Conservation (phyloP, 2,329 filamentous ascomycete species). For the Emmonsiellopsis sp. region DNA sequence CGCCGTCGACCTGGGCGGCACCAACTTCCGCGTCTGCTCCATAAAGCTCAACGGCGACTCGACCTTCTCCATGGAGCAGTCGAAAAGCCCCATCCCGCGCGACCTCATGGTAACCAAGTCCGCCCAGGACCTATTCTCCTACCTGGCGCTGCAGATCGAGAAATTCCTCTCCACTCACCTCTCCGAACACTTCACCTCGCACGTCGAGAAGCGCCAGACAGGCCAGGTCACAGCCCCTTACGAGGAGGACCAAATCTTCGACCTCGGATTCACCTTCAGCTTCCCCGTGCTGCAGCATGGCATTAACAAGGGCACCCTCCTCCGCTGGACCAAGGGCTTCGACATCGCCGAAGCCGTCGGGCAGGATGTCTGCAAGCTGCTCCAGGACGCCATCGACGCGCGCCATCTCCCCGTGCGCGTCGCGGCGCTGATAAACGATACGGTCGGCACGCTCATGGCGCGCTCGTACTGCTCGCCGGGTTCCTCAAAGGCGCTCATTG, state of each 20-base stretch:
- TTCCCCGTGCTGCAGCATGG: slow-evolving; percentile 91
- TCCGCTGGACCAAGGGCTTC: slow-evolving; percentile 98
- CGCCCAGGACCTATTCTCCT: slow-evolving; percentile 78
- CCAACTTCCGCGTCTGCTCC: slow-evolving; percentile 96
- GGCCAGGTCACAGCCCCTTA: slow-evolving; percentile 50
- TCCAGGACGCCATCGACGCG: slow-evolving; percentile 83
- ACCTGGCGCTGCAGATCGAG: slow-evolving; percentile 89
- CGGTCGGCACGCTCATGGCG: slow-evolving; percentile 94
- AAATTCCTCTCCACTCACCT: slow-evolving; percentile 80
- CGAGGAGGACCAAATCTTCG: slow-evolving; percentile 70
- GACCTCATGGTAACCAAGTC: slow-evolving; percentile 85
- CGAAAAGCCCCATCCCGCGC: slow-evolving; percentile 82
- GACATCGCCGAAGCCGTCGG: slow-evolving; percentile 91
- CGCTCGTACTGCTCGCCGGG: slow-evolving; percentile 89
- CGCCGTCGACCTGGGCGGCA: slow-evolving; percentile 94
- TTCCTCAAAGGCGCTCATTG: slow-evolving; percentile 78
- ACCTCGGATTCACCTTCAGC: slow-evolving; percentile 96
- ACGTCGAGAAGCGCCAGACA: slow-evolving; percentile 56
- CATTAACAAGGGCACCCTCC: slow-evolving; percentile 89
- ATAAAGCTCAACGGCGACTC: slow-evolving; percentile 88
- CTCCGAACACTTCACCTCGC: slow-evolving; percentile 70
- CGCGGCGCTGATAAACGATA: slow-evolving; percentile 95
- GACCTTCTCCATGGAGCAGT: slow-evolving; percentile 87
- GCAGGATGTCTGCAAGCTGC: slow-evolving; percentile 83
- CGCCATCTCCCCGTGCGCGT: slow-evolving; percentile 83